phyloP scores from a whole-genome alignment of 2,329 filamentous ascomycete species.

The Colletotrichum filicis region DNA sequence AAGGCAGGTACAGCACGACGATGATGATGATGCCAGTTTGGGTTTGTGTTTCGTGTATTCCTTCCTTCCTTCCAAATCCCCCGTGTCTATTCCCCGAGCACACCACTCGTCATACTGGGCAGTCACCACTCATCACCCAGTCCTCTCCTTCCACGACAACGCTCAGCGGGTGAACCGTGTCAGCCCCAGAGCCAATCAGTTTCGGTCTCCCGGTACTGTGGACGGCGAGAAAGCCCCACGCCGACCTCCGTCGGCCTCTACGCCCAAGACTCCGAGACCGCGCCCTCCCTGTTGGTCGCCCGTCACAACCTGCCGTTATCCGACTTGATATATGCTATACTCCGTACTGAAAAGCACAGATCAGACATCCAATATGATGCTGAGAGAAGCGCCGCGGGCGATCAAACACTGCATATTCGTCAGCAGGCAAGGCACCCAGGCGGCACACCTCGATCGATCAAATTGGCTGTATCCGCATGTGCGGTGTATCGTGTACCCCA shows the following conservation, averaged over 20 bases:
- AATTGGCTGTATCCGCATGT: not conserved
- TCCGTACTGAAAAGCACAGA: not conserved
- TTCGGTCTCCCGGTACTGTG: not conserved
- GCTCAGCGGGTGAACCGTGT: conserved; percentile 8
- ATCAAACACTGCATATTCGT: conserved; percentile 16
- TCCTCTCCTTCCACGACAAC: not conserved
- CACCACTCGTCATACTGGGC: not conserved
- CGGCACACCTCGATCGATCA: not conserved
- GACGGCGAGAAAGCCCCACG: conserved; percentile 4
- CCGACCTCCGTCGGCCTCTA: conserved; percentile 1
- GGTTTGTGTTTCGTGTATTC: conserved; percentile 11
- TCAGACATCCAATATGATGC: not conserved
- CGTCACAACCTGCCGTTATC: not conserved
- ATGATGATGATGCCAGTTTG: not conserved
- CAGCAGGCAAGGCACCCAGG: not conserved
- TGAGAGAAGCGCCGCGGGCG: conserved; percentile 1
- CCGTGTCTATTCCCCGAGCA: not conserved
- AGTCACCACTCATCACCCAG: not conserved
- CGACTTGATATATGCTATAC: not conserved
- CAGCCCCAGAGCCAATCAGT: not conserved
- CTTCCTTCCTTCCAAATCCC: not conserved
- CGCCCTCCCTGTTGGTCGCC: not conserved
- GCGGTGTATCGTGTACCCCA: not conserved
- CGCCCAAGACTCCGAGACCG: not conserved
- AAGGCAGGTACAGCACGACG: conserved; percentile 8